phyloP scores from a whole-genome alignment of 1,284 basidiomycete genomes.

The Ceratobasidium sp. region DNA sequence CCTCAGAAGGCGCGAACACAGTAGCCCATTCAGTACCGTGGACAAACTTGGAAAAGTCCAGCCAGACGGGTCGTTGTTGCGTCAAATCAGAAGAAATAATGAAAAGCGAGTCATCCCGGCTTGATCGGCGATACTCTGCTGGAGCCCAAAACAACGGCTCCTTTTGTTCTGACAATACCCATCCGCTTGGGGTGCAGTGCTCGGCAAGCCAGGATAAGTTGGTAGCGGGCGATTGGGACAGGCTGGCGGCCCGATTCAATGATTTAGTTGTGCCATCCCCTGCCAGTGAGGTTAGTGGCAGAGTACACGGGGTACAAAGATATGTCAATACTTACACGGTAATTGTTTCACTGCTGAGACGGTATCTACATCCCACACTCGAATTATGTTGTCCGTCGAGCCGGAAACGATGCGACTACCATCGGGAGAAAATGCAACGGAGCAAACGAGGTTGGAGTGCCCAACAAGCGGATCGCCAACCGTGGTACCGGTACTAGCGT shows the following conservation, averaged over 20 bases:
- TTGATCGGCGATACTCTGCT: background rate
- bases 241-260: too few relatives aligned
- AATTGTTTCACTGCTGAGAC: too few relatives aligned
- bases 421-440: background rate
- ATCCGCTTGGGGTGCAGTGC: background rate
- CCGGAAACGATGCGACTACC: background rate
- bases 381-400: background rate
- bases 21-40: background rate
- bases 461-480: background rate
- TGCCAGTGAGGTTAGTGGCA: too few relatives aligned
- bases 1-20: background rate
- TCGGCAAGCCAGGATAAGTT: too few relatives aligned
- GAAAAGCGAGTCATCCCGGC: background rate
- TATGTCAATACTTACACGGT: too few relatives aligned
- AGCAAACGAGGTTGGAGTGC: background rate
- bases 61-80: background rate
- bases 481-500: background rate
- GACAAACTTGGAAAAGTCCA: background rate
- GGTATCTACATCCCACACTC: background rate
- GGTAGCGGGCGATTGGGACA: too few relatives aligned
- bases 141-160: background rate
- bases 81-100: background rate
- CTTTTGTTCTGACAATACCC: background rate
- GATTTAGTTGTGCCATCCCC: background rate
- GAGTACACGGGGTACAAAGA: background rate